Conservation (phyloP, 2,329 filamentous ascomycete genomes). For the Beauveria scarabaeidicola region DNA sequence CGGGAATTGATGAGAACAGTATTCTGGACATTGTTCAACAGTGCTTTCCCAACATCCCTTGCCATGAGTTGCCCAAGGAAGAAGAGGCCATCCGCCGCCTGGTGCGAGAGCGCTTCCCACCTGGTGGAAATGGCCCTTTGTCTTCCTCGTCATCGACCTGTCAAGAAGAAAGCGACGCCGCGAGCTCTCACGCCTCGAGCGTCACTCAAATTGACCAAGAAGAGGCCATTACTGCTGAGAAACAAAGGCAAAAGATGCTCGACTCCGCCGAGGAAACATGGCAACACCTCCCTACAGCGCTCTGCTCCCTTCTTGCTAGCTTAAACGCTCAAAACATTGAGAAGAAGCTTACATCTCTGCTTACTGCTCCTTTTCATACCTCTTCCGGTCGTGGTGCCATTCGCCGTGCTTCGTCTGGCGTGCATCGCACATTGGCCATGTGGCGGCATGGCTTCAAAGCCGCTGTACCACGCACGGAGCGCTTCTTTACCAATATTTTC, state of each 20-base stretch:
- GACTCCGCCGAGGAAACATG: slow-evolving; percentile 14
- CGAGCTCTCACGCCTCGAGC: neutral
- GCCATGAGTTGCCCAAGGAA: slow-evolving; percentile 8
- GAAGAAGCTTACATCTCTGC: slow-evolving; percentile 11
- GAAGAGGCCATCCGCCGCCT: slow-evolving; percentile 13
- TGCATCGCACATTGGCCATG: slow-evolving; percentile 14
- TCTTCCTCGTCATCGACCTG: neutral
- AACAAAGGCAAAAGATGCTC: slow-evolving; percentile 1
- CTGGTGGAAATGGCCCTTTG: neutral
- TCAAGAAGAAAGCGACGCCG: neutral
- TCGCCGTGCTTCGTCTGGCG: slow-evolving; percentile 4
- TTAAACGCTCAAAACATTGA: slow-evolving; percentile 13
- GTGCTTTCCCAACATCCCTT: slow-evolving; percentile 8
- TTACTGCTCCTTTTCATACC: slow-evolving; percentile 11
- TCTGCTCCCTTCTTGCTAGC: slow-evolving; percentile 13
- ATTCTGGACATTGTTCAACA: slow-evolving; percentile 5
- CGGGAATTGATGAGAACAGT: neutral
- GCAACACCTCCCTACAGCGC: slow-evolving; percentile 3
- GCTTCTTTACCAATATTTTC: slow-evolving; percentile 14
- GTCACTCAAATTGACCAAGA: neutral
- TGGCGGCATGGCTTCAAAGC: slow-evolving; percentile 14
- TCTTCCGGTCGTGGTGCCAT: slow-evolving; percentile 11
- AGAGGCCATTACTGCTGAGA: neutral
- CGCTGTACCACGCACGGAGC: slow-evolving; percentile 12
- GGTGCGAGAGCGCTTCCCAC: slow-evolving; percentile 8